phyloP scores from a whole-genome alignment of 371 early-diverging fungal genomes.

The Furculomyces boomerangus region DNA sequence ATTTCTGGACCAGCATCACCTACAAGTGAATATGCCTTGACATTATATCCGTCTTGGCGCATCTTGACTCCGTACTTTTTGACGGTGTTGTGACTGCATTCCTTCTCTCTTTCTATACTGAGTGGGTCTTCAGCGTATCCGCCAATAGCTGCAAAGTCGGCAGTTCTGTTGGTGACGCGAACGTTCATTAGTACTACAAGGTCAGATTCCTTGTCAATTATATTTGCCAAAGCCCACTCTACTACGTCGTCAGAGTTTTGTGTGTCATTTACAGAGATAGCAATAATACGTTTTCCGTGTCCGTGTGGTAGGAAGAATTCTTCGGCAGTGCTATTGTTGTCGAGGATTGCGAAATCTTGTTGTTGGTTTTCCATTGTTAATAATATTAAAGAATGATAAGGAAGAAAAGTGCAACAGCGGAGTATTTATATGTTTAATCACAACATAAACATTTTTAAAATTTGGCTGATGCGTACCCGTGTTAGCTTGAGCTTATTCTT shows the following conservation, averaged over 20 bases:
- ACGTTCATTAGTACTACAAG: not conserved
- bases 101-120: not conserved
- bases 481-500: no score
- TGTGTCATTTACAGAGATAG: not conserved
- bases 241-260: not conserved
- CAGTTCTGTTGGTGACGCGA: not conserved
- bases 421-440: no score
- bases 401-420: no score
- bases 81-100: not conserved
- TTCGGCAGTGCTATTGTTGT: no score
- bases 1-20: not conserved
- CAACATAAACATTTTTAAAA: no score
- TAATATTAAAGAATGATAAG: no score
- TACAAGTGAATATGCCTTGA: not conserved
- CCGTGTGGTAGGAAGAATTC: no score
- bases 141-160: not conserved
- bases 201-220: not conserved
- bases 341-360: no score
- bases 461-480: no score
- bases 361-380: no score
- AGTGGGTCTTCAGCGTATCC: not conserved
- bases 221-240: not conserved
- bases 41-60: not conserved
- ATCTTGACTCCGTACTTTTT: not conserved
- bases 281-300: no score